Base-by-base conservation (phyloP, 1,284 basidiomycete genomes). In the Lentinus polychrous region DNA sequence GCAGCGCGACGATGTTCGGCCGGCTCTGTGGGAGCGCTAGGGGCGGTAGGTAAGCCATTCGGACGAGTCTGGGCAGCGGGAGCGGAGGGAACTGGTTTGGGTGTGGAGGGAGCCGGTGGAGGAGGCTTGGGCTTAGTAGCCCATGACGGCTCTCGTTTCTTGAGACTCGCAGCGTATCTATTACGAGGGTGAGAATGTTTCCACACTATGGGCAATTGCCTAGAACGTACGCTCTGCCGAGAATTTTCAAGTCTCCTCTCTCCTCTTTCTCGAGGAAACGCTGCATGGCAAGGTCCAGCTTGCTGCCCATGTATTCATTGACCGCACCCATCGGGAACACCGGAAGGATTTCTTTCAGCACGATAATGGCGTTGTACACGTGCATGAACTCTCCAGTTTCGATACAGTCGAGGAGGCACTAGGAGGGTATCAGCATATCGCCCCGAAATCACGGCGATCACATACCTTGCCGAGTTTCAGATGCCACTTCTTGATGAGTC, bases 301-400 rank as follows among this genome's bases (percentile, higher is more conserved):
- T 70, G 7, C 72, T 62, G 11, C 86, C 86, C 31, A 73, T 68
- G 46, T 74, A 73, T 36, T 68, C 66, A 14, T 65, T 62, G 35
- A 86, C 76, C 15, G 78, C 68, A 40, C 82, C 77, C 27, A 89
- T 61, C 14, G 94, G 94, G 68, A 94, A 95, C 43, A 87, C 84
- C 1, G 89, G 85, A 39, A 94, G 75, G 31, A 97, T 80, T 63
- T 94, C 90, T 58, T 93, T 91, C 50, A 94, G 73, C 20, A 96
- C 83, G 40, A 94, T 79, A 61, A 96, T 87, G 10, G 90, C 80
- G 61, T 97, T 97, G 66, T 94, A 93, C 49, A 95, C 87, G 60
- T 92, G 91, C 87, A 95, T 94, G 64, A 93, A 96, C 60, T 94
- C 92, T 56, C 84, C 83, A 1, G 79, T 79, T 62, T 80, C 73